phyloP scores from a whole-genome alignment of 2,329 filamentous ascomycete species.

The Calonectria montana region DNA sequence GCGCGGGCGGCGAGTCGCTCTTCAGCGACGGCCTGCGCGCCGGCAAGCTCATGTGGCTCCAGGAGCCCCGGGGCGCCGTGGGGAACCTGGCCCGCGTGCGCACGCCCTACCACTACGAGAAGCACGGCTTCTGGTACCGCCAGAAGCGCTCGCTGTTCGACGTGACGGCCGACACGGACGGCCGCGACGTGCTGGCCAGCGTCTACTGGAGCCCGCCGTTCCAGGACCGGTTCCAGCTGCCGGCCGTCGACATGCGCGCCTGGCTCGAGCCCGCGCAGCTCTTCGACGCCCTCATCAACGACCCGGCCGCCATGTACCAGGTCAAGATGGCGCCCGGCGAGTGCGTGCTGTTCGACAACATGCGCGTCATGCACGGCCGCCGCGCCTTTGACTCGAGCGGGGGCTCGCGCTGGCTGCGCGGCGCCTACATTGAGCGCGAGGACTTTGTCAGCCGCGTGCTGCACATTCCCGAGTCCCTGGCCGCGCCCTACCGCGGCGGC shows the following conservation, averaged over 20 bases:
- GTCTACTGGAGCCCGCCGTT: conserved; percentile 82
- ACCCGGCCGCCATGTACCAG: conserved; percentile 71
- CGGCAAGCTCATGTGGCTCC: conserved; percentile 51
- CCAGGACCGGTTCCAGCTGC: conserved; percentile 65
- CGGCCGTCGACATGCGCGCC: conserved; percentile 34
- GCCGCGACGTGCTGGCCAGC: conserved; percentile 39
- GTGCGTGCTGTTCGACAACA: conserved; percentile 94
- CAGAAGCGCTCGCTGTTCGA: conserved; percentile 66
- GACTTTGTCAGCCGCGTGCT: conserved; percentile 54
- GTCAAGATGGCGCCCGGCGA: conserved; percentile 82
- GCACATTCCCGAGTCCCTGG: conserved; percentile 44
- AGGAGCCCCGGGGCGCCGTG: conserved; percentile 37
- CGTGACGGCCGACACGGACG: conserved; percentile 27
- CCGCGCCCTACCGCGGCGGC: conserved; percentile 37
- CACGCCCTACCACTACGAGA: conserved; percentile 77
- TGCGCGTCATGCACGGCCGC: conserved; percentile 85
- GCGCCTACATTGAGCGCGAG: conserved; percentile 78
- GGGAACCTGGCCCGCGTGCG: conserved; percentile 53
- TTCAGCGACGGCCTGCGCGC: conserved; percentile 83
- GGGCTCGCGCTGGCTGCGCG: conserved; percentile 84
- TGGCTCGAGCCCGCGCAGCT: conserved; percentile 63
- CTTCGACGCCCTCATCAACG: conserved; percentile 72
- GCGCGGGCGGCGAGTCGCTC: conserved; percentile 83
- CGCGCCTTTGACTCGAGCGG: conserved; percentile 74
- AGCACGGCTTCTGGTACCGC: conserved; percentile 73